A percentile compares a stretch with the other conserved stretches of the same genome.
Conservation (phyloP, 345 rosid species). For the Anastatica hierochuntica region DNA sequence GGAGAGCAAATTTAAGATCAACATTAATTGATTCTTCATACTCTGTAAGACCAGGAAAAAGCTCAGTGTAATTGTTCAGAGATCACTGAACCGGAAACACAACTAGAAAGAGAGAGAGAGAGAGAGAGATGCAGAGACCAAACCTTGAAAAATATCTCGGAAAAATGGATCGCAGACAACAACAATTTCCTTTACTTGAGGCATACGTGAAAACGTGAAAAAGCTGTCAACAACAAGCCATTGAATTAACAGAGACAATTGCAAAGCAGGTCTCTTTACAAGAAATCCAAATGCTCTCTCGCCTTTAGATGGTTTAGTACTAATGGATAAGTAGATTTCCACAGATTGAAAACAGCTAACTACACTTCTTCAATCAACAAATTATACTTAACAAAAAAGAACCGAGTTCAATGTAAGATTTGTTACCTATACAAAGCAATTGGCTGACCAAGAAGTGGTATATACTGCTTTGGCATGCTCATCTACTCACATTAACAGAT, state of each 20-base stretch:
- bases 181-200: constrained; percentile 77
- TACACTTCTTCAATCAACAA: no score
- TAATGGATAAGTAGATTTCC: no score
- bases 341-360: no score
- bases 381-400: no score
- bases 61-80: constrained; percentile 1
- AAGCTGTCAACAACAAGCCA: no score
- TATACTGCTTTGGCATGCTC: constrained; percentile 94
- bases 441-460: constrained; percentile 84
- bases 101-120: neutral
- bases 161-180: constrained; percentile 97
- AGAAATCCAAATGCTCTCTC: no score
- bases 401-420: neutral
- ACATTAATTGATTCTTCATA: constrained; percentile 37
- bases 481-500: constrained; percentile 53
- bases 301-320: no score
- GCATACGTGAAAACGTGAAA: constrained; percentile 66
- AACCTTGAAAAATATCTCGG: constrained; percentile 84
- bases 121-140: no score
- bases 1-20: constrained; percentile 67
- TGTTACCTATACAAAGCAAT: constrained; percentile 89
- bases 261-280: no score
- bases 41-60: constrained; percentile 32
- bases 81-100: no score
- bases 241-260: constrained; percentile 19